Evolutionary conservation across 305 asterid genomes (phyloP), one percentile per base, ranked within the genome.

Genomic region (Rubia occidens): DNA sequence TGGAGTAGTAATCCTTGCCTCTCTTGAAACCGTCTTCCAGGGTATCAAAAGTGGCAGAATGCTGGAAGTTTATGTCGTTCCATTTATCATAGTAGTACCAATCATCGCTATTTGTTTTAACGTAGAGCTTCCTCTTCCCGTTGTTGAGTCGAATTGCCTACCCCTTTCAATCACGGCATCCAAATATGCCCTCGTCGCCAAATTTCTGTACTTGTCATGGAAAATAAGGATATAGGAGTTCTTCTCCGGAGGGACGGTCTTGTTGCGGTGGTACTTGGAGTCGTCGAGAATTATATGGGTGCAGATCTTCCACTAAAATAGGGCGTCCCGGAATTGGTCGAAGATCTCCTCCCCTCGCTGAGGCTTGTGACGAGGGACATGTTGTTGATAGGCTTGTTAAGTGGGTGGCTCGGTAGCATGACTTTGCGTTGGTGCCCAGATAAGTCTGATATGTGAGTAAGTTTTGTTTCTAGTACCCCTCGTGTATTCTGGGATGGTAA

Each of bases 361-460:
- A 77, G 73, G 66, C 70, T 77, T 55, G 73, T 68, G 43, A 42
- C 37, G 54, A 75, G 70, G n/a, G 80, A 77, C 53, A 72, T 72
- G 58, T 68, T 72, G 26, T 72, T 68, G 51, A 29, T 66, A 0
- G 77, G 47, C 67, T 72, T 77, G 66, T 77, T 11, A 77, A 64
- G 15, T 8, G 15, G 11, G 51, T 77, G 5, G 80, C 77, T 35
- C 56, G 11, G 18, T 69, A 63, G 64, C 69, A 35, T 1, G 80
- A 77, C 42, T 77, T 77, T 6, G 69, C 42, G 56, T 77, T 77
- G 10, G 69, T 29, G 45, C 80, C 77, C 0, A 72, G 72, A 59
- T 72, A 77, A 72, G 71, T 21, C 18, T 24, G 18, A 77, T 29
- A 17, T 3, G 67, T 10, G 55, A 8, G 62, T 77, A 68, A 11